phyloP scores from a whole-genome alignment of 2,329 filamentous ascomycete genomes.

The Amylocarpus encephaloides region DNA sequence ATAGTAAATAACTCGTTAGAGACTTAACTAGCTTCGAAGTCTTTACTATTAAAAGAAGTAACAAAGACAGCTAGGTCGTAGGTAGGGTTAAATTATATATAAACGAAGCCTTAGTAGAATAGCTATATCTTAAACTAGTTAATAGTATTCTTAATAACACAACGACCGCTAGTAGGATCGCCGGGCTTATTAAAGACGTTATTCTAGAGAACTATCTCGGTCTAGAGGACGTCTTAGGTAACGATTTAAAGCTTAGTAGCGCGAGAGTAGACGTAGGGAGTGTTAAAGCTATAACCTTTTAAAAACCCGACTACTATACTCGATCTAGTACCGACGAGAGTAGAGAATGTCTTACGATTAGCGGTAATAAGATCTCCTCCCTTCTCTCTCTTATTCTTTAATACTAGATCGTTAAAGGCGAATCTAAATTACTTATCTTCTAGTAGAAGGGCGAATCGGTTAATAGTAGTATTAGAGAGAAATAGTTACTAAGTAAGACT shows the following conservation, averaged over 20 bases:
- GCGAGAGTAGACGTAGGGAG: conserved; percentile 49
- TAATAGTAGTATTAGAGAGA: conserved; percentile 34
- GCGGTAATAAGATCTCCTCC: conserved; percentile 46
- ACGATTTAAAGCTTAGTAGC: conserved; percentile 48
- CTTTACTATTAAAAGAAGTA: conserved; percentile 43
- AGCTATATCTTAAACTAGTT: conserved; percentile 43
- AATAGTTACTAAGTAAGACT: conserved; percentile 22
- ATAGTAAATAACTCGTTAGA: conserved; percentile 46
- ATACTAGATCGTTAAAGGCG: conserved; percentile 36
- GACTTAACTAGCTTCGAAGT: conserved; percentile 45
- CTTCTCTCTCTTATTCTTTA: conserved; percentile 31
- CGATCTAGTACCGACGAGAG: conserved; percentile 45
- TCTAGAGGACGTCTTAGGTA: conserved; percentile 41
- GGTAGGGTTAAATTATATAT: conserved; percentile 51
- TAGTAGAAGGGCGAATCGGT: conserved; percentile 39
- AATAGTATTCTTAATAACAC: conserved; percentile 37
- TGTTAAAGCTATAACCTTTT: conserved; percentile 49
- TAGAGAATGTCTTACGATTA: conserved; percentile 51
- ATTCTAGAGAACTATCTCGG: conserved; percentile 49
- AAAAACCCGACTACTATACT: conserved; percentile 47
- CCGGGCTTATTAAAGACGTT: conserved; percentile 33
- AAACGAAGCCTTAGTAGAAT: conserved; percentile 48
- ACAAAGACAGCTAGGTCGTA: conserved; percentile 46
- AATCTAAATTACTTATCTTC: conserved; percentile 43
- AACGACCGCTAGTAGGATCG: conserved; percentile 33